Evolutionary conservation across 192 early-diverging fungal species (phyloP).

Genomic region (Umbelopsis isabellina): DNA sequence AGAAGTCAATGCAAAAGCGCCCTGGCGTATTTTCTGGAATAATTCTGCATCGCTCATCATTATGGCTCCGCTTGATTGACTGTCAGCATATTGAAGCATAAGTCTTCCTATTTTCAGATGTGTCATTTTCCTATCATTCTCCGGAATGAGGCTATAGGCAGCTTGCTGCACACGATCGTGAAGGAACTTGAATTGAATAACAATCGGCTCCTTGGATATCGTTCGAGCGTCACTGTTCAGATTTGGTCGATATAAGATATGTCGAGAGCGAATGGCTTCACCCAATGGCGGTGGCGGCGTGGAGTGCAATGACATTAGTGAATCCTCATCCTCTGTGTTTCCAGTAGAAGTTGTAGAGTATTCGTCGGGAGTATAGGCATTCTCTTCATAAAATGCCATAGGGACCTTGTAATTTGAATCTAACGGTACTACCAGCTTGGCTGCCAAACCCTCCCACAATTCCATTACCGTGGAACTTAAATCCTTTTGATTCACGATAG

Average conservation of each 20-base stretch:
- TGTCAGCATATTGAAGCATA: constrained; percentile 31
- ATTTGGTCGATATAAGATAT: background rate
- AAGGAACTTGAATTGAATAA: constrained; percentile 32
- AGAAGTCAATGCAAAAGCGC: background rate
- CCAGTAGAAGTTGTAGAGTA: background rate
- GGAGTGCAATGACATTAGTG: background rate
- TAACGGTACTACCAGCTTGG: constrained; percentile 32
- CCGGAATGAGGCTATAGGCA: constrained; percentile 31
- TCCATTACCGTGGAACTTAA: constrained; percentile 26
- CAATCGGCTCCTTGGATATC: background rate
- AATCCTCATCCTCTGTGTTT: background rate
- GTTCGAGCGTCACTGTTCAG: background rate
- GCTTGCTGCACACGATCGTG: constrained; percentile 48
- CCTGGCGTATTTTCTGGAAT: background rate
- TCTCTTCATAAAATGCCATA: constrained; percentile 25
- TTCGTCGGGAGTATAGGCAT: background rate
- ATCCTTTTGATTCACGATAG: constrained; percentile 27
- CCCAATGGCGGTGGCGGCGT: background rate
- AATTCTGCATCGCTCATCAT: background rate
- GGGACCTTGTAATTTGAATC: constrained; percentile 38
- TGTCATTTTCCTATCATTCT: constrained; percentile 31
- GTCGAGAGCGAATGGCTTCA: background rate
- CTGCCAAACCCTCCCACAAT: constrained; percentile 34
- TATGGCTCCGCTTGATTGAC: background rate
- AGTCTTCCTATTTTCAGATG: constrained; percentile 36